These are phyloP conservation scores for Botrytis squamosa DNA, from an alignment of 2,329 filamentous ascomycete genomes.

Conservation along the genomic window DNA sequence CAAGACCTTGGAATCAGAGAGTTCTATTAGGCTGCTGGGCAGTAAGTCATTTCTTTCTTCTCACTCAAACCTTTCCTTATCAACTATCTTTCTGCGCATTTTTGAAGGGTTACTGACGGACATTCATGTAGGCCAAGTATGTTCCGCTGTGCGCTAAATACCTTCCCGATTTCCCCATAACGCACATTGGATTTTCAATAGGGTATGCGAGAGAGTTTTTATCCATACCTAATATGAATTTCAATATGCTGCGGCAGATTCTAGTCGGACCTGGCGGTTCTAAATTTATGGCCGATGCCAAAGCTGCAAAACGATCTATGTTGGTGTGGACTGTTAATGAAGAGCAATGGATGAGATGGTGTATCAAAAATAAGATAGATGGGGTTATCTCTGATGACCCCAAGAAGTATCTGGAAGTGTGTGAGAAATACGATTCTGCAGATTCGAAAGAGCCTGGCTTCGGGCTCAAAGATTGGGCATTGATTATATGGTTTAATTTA, in stretches of 20 bases:
- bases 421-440: constrained; percentile 40
- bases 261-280: constrained; percentile 67
- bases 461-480: constrained; percentile 23
- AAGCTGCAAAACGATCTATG: constrained; percentile 56
- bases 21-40: constrained; percentile 83
- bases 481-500: constrained; percentile 29
- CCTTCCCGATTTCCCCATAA: constrained; percentile 61
- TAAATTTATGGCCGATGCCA: constrained; percentile 63
- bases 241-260: constrained; percentile 72
- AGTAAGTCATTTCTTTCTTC: constrained; percentile 43
- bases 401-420: constrained; percentile 62
- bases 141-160: constrained; percentile 61
- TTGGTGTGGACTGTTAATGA: constrained; percentile 88
- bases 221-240: constrained; percentile 63
- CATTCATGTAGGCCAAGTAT: constrained; percentile 56
- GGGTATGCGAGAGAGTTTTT: constrained; percentile 68
- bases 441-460: constrained; percentile 24
- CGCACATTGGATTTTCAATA: constrained; percentile 65
- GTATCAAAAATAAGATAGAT: constrained; percentile 63
- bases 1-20: constrained; percentile 66
- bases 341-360: constrained; percentile 77
- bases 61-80: background rate
- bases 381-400: constrained; percentile 88
- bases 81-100: background rate
- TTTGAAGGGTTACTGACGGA: constrained; percentile 20